Conservation (phyloP, 176 grass and related monocot species). For the Leersia perrieri region DNA sequence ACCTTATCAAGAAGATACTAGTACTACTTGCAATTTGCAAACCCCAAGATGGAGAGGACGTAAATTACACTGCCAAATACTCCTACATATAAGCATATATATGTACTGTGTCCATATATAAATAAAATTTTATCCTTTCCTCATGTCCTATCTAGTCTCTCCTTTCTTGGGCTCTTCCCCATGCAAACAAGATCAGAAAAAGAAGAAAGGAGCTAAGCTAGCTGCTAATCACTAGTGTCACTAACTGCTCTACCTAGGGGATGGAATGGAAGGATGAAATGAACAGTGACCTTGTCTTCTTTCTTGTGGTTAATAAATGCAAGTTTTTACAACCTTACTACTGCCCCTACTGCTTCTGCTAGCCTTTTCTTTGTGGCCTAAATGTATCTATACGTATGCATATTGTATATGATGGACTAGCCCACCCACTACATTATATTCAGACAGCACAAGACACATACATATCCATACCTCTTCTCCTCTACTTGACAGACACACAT, state of each 20-base stretch:
- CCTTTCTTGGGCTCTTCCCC: slow-evolving; percentile 42
- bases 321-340: slow-evolving; percentile 24
- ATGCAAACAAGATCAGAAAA: slow-evolving; percentile 37
- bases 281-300: not conserved
- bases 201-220: not conserved
- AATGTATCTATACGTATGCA: not conserved
- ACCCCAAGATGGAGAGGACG: slow-evolving; percentile 22
- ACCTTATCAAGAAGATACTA: slow-evolving; percentile 62
- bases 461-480: not conserved
- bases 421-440: not conserved
- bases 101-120: slow-evolving; percentile 8
- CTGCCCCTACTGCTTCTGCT: not conserved
- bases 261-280: slow-evolving; percentile 1
- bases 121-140: not conserved
- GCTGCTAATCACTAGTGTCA: slow-evolving; percentile 6
- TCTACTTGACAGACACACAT: slow-evolving; percentile 2
- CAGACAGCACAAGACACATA: not conserved
- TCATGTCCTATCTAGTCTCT: slow-evolving; percentile 30
- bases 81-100: not conserved
- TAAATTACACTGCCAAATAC: slow-evolving; percentile 34
- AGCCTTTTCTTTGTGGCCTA: slow-evolving; percentile 22
- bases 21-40: slow-evolving; percentile 43
- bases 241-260: not conserved
- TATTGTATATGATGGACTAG: slow-evolving; percentile 33
- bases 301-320: not conserved